Base-by-base conservation (phyloP, 208 protist genomes). In the Phytomonas francai region DNA sequence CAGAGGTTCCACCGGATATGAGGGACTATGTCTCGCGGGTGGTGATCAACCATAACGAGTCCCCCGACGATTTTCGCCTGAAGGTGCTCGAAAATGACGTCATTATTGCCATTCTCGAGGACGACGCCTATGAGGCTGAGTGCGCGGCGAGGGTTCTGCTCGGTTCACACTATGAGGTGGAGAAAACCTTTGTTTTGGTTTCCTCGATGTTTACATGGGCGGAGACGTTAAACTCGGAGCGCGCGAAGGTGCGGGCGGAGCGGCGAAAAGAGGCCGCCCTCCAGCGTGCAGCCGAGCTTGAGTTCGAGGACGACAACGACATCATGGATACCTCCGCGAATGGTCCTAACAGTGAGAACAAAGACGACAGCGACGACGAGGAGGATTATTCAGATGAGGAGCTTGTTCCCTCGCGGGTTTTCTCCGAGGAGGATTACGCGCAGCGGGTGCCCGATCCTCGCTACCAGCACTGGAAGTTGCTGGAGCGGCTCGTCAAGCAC, bases 111-210 rank as follows among this genome's bases (percentile, higher is more conserved):
- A 70, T 89, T 30, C 78, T 96, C 27, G 81, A 88, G 61, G 88
- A 95, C 49, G 83, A 87, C 63, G 74, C 71, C 2, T 91, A 91
- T 69, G 92, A 95, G 67, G 85, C 90, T 0, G 88, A 85, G 69
- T 90, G 82, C 42, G 84, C 92, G 36, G 91, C 94, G 63, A 88
- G 86, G 42, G 77, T 95, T 12, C 74, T 97, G 5, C 64, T 75
- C 7, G 82, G 84, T 34, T 81, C 87, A 2, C 84, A 92, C 72
- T 97, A 93, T 75, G 84, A 96, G 34, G 88, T 93, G 34, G 87
- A 94, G 64, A 97, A 97, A 76, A 95, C 89, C 8, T 96, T 96
- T 74, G 88, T 97, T 51, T 76, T 97, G 27, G 84, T 97, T 12
- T 95, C 90, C 0, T 94, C 85, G 25, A 76, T 81, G 2, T 68